phyloP scores from a whole-genome alignment of 192 early-diverging fungal species.

The Umbelopsis sp. region DNA sequence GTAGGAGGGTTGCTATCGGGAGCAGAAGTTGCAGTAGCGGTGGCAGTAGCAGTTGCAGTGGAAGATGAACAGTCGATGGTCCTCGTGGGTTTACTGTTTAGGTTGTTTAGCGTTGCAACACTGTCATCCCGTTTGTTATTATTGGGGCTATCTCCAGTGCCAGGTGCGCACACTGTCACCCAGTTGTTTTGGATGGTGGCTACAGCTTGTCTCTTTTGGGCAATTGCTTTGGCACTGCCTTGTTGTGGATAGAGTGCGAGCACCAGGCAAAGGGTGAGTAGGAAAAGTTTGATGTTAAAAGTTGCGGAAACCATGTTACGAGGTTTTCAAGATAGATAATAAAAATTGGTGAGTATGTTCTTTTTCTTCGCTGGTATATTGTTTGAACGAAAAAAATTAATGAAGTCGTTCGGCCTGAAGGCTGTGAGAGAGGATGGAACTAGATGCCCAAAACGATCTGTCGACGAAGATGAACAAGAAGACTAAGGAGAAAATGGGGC shows the following conservation, averaged over 20 bases:
- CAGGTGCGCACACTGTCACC: conserved; percentile 1
- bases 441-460: neutral
- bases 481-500: neutral
- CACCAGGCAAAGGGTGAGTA: neutral
- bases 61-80: conserved; percentile 9
- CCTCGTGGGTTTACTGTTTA: conserved; percentile 3
- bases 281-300: conserved; percentile 4
- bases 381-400: neutral
- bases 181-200: conserved; percentile 12
- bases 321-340: neutral
- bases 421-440: neutral
- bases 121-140: neutral
- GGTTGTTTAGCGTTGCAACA: neutral
- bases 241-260: neutral
- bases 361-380: conserved; percentile 8
- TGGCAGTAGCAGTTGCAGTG: conserved; percentile 12
- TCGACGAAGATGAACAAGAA: neutral
- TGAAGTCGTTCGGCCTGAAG: neutral
- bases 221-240: neutral
- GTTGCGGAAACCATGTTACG: neutral
- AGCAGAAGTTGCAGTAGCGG: neutral
- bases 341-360: neutral
- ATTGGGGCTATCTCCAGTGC: neutral
- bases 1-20: neutral
- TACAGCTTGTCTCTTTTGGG: conserved; percentile 5